Percentiles rank a stretch among this genome's conserved stretches.
These are phyloP conservation scores for Lentinula edodes DNA, from an alignment of 768 basidiomycete species.

Conservation along the genomic window DNA sequence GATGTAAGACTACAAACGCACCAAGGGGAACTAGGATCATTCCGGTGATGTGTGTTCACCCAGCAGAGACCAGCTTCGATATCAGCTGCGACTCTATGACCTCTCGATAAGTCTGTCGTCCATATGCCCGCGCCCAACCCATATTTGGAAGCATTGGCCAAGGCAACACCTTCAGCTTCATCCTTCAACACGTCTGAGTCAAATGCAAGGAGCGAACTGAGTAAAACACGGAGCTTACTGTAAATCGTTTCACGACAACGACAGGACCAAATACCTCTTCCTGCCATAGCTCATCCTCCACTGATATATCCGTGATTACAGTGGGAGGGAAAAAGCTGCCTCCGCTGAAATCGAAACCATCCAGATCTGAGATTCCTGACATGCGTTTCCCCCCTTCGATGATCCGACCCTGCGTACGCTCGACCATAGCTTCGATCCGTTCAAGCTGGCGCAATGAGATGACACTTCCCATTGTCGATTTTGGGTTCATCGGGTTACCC, in stretches of 20 bases:
- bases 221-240: constrained; percentile 21
- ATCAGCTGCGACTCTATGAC: constrained; percentile 64
- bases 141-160: constrained; percentile 77
- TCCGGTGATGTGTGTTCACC: constrained; percentile 87
- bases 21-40: constrained; percentile 89
- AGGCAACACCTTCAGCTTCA: constrained; percentile 57
- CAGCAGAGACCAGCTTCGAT: constrained; percentile 79
- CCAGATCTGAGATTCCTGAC: constrained; percentile 54
- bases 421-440: constrained; percentile 56
- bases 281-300: constrained; percentile 63
- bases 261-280: constrained; percentile 88
- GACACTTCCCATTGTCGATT: constrained; percentile 75
- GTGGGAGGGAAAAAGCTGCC: constrained; percentile 84
- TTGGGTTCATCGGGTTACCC: constrained; percentile 68
- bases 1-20: constrained; percentile 24
- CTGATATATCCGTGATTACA: constrained; percentile 52
- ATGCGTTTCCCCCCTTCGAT: constrained; percentile 65
- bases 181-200: constrained; percentile 26
- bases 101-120: constrained; percentile 70
- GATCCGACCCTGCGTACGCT: constrained; percentile 40
- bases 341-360: constrained; percentile 62
- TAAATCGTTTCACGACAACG: constrained; percentile 58
- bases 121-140: constrained; percentile 80
- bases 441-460: constrained; percentile 62
- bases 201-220: neutral